Evolutionary conservation across 768 basidiomycete species (phyloP), one percentile per base, ranked within the genome.

Genomic region (Lactarius indigo): DNA sequence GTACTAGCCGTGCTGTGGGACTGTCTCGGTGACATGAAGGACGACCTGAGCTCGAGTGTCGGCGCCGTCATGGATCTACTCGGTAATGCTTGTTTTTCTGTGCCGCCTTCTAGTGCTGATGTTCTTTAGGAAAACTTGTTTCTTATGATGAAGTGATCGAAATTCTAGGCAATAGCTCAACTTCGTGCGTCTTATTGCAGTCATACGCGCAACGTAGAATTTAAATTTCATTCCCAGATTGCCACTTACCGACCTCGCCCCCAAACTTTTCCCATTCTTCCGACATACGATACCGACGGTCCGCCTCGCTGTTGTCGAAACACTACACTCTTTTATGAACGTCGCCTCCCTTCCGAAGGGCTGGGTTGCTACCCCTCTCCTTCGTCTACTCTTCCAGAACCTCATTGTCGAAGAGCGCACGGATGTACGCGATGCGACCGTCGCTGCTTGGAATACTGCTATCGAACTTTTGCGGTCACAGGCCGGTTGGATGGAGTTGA

Each of bases 51-150:
- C 69, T 98, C 94, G 60, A 98, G 96, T 66, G 94, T 97, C 44
- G 95, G 95, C 47, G 90, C 92, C 12, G 94, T 98, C 30, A 98
- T 99, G 97, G 95, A 97, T 74, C 81, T 99, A 2, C 80, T 99
- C n/a, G 92, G 95, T 94, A 31, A n/a, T 57, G 10, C 31, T 63
- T 17, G 23, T 30, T 18, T 42, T 60, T 55, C 50, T n/a, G 18
- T 23, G 23, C 5, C 13, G 37, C 57, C 44, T 64, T 39, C 57
- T 58, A 50, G 65, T 18, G 52, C 20, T 56, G 28, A 44, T 7
- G 18, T 23, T 44, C 17, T 28, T 6, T 70, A 95, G 94, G 93
- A 26, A 91, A 90, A 74, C 81, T 97, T 28, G 91, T 96, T 6
- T 83, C 87, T 4, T 92, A 89, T 71, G 82, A 86, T 39, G 79